A percentile compares a stretch with the other conserved stretches of the same genome.
These are phyloP conservation scores for Aspergillus affinis DNA, from an alignment of 495 filamentous ascomycete species.

Conservation along the genomic window DNA sequence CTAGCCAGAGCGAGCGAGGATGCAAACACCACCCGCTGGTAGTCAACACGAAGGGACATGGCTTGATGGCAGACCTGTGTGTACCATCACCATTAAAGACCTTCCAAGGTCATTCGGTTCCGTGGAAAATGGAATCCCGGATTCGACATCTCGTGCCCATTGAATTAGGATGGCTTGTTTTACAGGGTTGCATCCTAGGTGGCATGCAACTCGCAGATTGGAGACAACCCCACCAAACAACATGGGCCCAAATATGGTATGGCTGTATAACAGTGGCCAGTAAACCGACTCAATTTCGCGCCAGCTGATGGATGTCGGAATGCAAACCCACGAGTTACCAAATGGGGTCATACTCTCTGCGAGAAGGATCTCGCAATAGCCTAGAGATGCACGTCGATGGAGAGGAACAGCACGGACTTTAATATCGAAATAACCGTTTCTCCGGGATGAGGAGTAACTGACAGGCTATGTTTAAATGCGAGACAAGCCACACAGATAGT, in stretches of 20 bases:
- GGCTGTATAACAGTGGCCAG: background rate
- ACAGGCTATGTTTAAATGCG: background rate
- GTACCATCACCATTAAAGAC: background rate
- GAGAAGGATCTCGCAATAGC: background rate
- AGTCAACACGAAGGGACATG: too few relatives aligned
- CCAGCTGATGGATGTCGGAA: background rate
- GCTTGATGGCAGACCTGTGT: background rate
- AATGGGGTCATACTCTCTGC: background rate
- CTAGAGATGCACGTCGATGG: background rate
- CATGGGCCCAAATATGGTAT: background rate
- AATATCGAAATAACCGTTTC: background rate
- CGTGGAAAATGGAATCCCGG: background rate
- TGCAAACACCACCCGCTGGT: too few relatives aligned
- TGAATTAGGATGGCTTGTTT: background rate
- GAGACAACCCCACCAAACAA: background rate
- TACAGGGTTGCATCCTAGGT: background rate
- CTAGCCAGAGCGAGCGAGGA: too few relatives aligned
- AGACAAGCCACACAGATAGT: background rate
- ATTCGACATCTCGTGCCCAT: background rate
- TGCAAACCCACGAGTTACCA: background rate
- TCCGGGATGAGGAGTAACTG: background rate
- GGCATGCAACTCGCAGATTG: background rate
- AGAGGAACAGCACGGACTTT: background rate
- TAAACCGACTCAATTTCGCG: background rate
- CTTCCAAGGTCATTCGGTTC: background rate